Percentiles rank a stretch among this genome's conserved stretches.
phyloP scores from a whole-genome alignment of 2,329 filamentous ascomycete species.

The Meredithiella fracta region DNA sequence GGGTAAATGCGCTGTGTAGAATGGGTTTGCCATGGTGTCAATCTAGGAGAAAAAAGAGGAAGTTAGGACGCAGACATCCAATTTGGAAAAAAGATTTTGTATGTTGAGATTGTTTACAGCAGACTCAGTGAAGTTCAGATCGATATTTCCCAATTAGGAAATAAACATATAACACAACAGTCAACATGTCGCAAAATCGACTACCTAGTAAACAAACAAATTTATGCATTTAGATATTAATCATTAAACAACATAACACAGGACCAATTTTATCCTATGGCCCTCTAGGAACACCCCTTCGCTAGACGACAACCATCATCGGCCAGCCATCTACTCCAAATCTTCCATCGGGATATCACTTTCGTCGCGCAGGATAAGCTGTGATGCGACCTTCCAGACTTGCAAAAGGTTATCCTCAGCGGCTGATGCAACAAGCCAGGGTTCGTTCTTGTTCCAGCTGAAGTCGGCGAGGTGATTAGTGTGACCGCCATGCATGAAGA shows the following conservation, averaged over 20 bases:
- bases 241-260: too few species aligned
- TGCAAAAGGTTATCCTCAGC: constrained; percentile 95
- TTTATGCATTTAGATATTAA: too few species aligned
- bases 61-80: too few species aligned
- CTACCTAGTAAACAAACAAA: too few species aligned
- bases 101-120: background rate
- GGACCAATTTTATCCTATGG: too few species aligned
- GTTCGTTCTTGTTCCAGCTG: constrained; percentile 92
- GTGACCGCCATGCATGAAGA: constrained; percentile 98
- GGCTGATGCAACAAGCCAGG: constrained; percentile 89
- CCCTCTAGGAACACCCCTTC: too few species aligned
- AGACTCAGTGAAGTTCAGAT: background rate
- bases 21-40: too few species aligned
- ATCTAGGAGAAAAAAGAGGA: too few species aligned
- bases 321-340: constrained; percentile 29
- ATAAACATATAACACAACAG: too few species aligned
- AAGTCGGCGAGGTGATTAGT: constrained; percentile 95
- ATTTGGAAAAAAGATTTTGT: background rate
- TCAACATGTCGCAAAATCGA: too few species aligned
- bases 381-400: constrained; percentile 76
- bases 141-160: background rate
- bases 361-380: constrained; percentile 63
- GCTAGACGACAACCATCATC: too few species aligned
- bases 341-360: constrained; percentile 62
- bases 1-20: too few species aligned